Conservation (phyloP, 352 stramenopile species). For the Pythium rishiriense region DNA sequence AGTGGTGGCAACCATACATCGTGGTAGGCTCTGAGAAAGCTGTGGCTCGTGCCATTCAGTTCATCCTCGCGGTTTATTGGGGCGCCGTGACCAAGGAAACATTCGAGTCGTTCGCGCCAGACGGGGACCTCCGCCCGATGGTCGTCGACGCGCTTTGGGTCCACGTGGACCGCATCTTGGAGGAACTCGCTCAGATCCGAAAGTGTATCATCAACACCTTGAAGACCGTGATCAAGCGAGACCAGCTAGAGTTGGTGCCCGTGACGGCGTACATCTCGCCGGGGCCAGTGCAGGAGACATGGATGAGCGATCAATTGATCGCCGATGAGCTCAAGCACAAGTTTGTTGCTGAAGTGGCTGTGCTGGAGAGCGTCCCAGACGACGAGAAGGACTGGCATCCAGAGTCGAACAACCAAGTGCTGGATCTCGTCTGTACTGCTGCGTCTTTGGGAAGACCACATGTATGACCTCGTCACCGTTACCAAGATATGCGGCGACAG, state of each 20-base stretch:
- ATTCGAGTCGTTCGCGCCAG: constrained; percentile 3
- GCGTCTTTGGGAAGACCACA: constrained; percentile 40
- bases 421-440: constrained; percentile 68
- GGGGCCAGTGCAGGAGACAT: constrained; percentile 35
- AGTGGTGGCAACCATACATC: background rate
- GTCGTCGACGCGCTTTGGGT: constrained; percentile 20
- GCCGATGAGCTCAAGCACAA: constrained; percentile 24
- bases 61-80: constrained; percentile 15
- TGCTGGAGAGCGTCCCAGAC: constrained; percentile 40
- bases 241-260: background rate
- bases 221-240: constrained; percentile 23
- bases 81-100: constrained; percentile 21
- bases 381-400: constrained; percentile 61
- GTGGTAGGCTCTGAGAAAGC: constrained; percentile 3
- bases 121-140: constrained; percentile 5
- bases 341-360: constrained; percentile 30
- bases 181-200: constrained; percentile 14
- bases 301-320: constrained; percentile 39
- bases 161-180: constrained; percentile 26
- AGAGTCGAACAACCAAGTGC: constrained; percentile 44
- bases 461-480: background rate
- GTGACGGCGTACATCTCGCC: constrained; percentile 30
- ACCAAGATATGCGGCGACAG: background rate
- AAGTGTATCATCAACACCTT: constrained; percentile 20
- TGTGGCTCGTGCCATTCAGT: background rate